Percentiles rank a stretch among this genome's conserved stretches.
These are phyloP conservation scores for Cornus suecica DNA, from an alignment of 148 eudicot genomes.

Conservation along the genomic window DNA sequence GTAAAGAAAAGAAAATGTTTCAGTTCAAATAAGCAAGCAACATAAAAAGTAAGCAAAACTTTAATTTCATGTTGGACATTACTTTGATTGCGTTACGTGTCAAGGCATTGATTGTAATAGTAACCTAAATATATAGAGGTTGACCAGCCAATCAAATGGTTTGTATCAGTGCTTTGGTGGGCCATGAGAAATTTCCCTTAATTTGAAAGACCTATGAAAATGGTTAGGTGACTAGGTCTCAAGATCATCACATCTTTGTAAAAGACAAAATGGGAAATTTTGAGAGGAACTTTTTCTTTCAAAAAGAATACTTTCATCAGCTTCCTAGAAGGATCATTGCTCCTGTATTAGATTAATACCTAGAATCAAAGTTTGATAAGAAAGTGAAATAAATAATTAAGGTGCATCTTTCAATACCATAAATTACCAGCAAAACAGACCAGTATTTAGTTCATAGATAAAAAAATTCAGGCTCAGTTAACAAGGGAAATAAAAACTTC, in stretches of 20 bases:
- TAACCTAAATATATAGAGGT: background rate
- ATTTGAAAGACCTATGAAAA: background rate
- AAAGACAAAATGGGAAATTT: background rate
- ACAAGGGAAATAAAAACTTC: too few species aligned
- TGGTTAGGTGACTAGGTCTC: background rate
- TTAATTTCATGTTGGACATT: too few species aligned
- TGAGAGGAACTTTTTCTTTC: background rate
- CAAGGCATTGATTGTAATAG: background rate
- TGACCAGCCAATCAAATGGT: background rate
- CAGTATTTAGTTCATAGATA: background rate
- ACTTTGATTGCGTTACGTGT: background rate
- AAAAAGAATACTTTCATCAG: background rate
- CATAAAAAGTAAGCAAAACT: too few species aligned
- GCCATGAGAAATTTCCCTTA: background rate
- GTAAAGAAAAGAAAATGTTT: too few species aligned
- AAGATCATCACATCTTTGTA: conserved; percentile 2
- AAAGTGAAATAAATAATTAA: background rate
- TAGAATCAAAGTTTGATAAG: background rate
- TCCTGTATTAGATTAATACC: background rate
- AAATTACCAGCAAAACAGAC: background rate
- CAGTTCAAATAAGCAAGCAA: too few species aligned
- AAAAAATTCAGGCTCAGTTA: background rate
- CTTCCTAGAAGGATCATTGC: background rate
- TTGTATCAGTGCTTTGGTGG: background rate
- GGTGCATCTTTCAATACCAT: background rate